Base-by-base conservation (phyloP, 305 asterid genomes). In the Coffea humblotiana region DNA sequence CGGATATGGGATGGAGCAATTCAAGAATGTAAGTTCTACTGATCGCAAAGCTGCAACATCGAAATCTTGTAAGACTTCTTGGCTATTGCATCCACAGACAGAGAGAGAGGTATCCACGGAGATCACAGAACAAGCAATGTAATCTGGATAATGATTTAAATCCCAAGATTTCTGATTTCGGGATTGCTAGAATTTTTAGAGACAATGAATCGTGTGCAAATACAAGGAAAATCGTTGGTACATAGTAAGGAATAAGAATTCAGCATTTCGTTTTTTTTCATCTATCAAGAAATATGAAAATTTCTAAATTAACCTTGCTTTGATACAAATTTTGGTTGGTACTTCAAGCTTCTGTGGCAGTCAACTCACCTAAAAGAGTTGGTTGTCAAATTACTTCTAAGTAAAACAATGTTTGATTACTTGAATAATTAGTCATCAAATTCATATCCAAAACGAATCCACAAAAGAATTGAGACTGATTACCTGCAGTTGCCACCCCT, bases 161-260 rank as follows among this genome's bases (percentile, higher is more conserved):
- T 21, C 83, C 83, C 49, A 81, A 81, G 71, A 81, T 81, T 66
- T 81, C 83, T 16, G 80, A 81, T 73, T 81, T 81, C 70, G 80
- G 83, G 29, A 81, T 63, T 64, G 83, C 83, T 18, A 81, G 80
- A 76, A 81, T 76, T 47, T 81, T 81, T 9, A 73, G 80, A 48
- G 71, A 19, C 13, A 54, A 81, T 23, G 80, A 81, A 40, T 68
- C 72, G 5, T 64, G 25, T 67, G 80, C 83, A 58, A 69, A 45
- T 70, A 81, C 83, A 13, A 69, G 45, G 52, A 70, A 79, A 58
- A 49, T 67, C 48, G 70, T 76, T 19, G 80, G 80, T 35, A 76
- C 83, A 43, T 78, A 32, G 83, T 70, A 80, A 75, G 83, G 80
- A 56, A 40, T 0, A 0, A 43, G 0, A 40, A 40, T 40, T 48